A percentile compares a stretch with the other conserved stretches of the same genome.
These are phyloP conservation scores for Carex scoparia DNA, from an alignment of 176 grass and related monocot species.

Conservation along the genomic window DNA sequence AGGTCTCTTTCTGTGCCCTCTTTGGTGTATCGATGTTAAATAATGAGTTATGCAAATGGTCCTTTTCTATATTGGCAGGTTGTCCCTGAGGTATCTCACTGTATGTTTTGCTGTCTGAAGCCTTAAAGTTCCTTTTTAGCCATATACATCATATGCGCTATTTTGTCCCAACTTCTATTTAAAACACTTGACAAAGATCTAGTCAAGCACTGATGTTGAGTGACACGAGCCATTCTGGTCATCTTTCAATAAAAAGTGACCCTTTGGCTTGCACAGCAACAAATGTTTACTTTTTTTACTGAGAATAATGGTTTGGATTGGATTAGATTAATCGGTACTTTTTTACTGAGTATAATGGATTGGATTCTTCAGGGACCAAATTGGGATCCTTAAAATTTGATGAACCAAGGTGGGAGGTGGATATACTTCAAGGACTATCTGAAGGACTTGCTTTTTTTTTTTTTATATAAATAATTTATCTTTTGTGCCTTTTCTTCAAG, in stretches of 20 bases:
- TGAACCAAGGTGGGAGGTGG: neutral
- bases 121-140: neutral
- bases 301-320: too few species aligned
- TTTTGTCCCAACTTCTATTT: neutral
- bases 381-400: neutral
- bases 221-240: neutral
- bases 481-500: neutral
- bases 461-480: neutral
- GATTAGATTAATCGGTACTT: neutral
- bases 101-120: neutral
- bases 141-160: neutral
- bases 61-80: neutral
- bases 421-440: neutral
- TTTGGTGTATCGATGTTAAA: neutral
- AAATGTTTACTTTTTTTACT: neutral
- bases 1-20: conserved; percentile 36
- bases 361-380: neutral
- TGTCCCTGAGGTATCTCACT: neutral
- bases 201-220: neutral
- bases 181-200: neutral
- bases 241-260: neutral
- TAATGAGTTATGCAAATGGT: neutral
- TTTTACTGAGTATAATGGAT: neutral
- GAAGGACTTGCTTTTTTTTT: neutral
- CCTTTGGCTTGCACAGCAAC: neutral